Conservation (phyloP, 2,329 filamentous ascomycete genomes). For the Coniella vitis region DNA sequence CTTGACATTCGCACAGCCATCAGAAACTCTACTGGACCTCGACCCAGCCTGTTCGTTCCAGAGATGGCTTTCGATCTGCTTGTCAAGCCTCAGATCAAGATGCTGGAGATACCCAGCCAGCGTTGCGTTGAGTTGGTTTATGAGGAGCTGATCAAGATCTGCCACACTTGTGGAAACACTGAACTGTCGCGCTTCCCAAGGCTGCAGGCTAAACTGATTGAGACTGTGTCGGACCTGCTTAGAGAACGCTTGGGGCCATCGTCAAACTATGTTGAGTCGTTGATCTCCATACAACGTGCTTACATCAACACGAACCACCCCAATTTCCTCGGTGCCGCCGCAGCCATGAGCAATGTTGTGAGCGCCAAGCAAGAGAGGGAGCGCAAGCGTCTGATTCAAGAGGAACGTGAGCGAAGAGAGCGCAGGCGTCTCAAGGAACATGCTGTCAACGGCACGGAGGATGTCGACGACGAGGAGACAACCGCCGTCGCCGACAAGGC, state of each 20-base stretch:
- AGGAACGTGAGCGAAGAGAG: conserved; percentile 82
- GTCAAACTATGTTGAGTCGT: conserved; percentile 86
- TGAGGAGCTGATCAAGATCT: conserved; percentile 98
- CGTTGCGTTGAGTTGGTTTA: conserved; percentile 97
- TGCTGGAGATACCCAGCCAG: conserved; percentile 89
- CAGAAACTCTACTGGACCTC: conserved; percentile 91
- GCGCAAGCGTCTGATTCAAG: conserved; percentile 69
- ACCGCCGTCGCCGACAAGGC: conserved; percentile 40
- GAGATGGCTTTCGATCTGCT: conserved; percentile 96
- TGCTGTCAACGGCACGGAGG: conserved; percentile 69
- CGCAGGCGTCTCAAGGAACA: conserved; percentile 77
- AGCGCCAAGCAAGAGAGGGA: conserved; percentile 92
- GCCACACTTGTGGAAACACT: conserved; percentile 93
- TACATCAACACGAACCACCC: conserved; percentile 99
- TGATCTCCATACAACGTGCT: conserved; percentile 94
- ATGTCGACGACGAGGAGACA: conserved; percentile 39
- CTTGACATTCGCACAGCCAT: conserved; percentile 96
- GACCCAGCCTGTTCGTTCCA: conserved; percentile 92
- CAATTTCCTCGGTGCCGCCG: conserved; percentile 93
- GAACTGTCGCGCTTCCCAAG: conserved; percentile 89
- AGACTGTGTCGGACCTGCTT: conserved; percentile 92
- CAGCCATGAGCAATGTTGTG: conserved; percentile 96
- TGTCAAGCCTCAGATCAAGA: conserved; percentile 97
- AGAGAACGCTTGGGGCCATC: conserved; percentile 86
- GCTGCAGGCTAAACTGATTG: conserved; percentile 92